Conservation (phyloP, 192 early-diverging fungal genomes). For the Backusella morwellensis region DNA sequence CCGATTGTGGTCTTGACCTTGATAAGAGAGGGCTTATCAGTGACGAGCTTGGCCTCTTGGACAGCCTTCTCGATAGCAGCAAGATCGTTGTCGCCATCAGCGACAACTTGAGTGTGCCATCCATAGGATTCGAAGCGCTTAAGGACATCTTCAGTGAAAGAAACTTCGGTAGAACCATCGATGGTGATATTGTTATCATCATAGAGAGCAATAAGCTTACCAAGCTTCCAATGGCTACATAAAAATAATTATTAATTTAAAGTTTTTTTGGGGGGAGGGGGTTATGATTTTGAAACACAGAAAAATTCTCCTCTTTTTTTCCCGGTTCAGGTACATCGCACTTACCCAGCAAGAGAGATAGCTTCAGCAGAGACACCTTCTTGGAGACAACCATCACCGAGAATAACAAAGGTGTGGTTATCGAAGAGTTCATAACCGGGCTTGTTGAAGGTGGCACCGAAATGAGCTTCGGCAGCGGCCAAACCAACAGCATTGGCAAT, state of each 20-base stretch:
- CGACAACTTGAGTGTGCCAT: constrained; percentile 81
- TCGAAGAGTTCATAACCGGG: constrained; percentile 84
- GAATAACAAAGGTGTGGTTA: constrained; percentile 80
- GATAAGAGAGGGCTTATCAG: constrained; percentile 88
- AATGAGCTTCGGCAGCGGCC: constrained; percentile 83
- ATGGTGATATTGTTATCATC: constrained; percentile 97
- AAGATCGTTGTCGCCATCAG: constrained; percentile 80
- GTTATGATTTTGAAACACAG: constrained; percentile 8
- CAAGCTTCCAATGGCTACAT: constrained; percentile 76
- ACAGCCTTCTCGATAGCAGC: constrained; percentile 71
- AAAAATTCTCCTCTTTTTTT: neutral
- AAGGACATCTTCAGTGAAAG: constrained; percentile 91
- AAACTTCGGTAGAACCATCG: constrained; percentile 81
- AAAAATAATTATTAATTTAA: neutral
- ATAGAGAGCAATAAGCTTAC: constrained; percentile 93
- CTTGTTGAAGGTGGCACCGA: constrained; percentile 89
- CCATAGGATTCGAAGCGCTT: constrained; percentile 91
- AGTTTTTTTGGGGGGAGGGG: neutral
- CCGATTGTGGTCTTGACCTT: constrained; percentile 93
- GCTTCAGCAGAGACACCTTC: constrained; percentile 96
- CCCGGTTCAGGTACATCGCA: neutral
- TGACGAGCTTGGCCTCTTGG: constrained; percentile 80
- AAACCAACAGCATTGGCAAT: constrained; percentile 92
- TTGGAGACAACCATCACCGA: constrained; percentile 97
- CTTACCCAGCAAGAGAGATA: constrained; percentile 84